Conservation (phyloP, 805 yeast genomes). For the Teunomyces atbi region DNA sequence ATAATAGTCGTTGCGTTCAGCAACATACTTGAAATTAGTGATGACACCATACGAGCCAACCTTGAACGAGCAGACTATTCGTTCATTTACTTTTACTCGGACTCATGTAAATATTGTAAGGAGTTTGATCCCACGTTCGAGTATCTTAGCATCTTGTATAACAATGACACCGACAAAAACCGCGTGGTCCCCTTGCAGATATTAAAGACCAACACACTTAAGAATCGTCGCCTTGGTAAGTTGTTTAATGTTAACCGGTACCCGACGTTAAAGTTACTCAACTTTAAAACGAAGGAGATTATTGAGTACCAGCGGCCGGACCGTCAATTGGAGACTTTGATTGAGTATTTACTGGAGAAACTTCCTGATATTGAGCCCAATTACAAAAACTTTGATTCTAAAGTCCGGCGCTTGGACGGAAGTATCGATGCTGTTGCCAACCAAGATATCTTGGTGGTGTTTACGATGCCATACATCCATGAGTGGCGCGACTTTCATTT, state of each 20-base stretch:
- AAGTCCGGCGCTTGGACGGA: constrained; percentile 12
- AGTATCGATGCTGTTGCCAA: constrained; percentile 3
- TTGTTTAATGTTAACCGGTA: constrained; percentile 42
- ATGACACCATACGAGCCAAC: constrained; percentile 11
- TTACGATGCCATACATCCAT: constrained; percentile 18
- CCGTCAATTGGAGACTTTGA: constrained; percentile 18
- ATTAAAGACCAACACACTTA: constrained; percentile 27
- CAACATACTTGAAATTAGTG: constrained; percentile 8
- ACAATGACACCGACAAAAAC: constrained; percentile 34
- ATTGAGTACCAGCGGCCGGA: constrained; percentile 30
- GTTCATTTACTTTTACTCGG: constrained; percentile 47
- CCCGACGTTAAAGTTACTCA: constrained; percentile 50
- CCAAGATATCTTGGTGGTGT: constrained; percentile 21
- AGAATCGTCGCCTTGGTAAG: constrained; percentile 29
- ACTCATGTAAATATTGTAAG: constrained; percentile 34
- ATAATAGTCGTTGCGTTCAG: neutral
- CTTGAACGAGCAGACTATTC: constrained; percentile 30
- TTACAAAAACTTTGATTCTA: constrained; percentile 18
- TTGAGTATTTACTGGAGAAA: constrained; percentile 12
- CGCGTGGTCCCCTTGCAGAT: constrained; percentile 28
- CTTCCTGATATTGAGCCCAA: constrained; percentile 19
- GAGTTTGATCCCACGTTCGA: constrained; percentile 31
- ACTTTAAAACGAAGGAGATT: constrained; percentile 40
- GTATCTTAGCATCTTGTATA: constrained; percentile 43
- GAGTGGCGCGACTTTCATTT: constrained; percentile 33